Evolutionary conservation across 495 filamentous ascomycete species (phyloP).

Genomic region (Hypoxylon perforatum): DNA sequence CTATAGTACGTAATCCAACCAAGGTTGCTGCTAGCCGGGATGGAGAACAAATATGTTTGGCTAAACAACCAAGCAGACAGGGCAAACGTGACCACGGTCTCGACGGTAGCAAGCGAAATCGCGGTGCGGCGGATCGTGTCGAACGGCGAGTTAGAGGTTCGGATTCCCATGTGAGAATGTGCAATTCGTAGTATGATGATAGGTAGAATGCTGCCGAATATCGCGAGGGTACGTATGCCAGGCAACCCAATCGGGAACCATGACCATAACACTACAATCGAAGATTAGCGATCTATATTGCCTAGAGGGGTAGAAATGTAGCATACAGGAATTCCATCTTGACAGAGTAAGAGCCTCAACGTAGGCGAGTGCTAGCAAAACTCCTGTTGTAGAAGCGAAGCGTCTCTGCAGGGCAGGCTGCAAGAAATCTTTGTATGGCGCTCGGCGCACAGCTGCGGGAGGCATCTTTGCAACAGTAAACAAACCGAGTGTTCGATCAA

Average conservation of each 20-base stretch:
- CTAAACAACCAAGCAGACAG: slow-evolving; percentile 85
- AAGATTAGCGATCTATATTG: slow-evolving; percentile 13
- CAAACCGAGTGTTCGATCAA: slow-evolving; percentile 27
- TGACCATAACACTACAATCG: slow-evolving; percentile 75
- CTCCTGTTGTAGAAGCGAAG: slow-evolving; percentile 77
- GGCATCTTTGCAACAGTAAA: slow-evolving; percentile 52
- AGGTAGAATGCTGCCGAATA: slow-evolving; percentile 76
- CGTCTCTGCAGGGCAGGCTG: slow-evolving; percentile 88
- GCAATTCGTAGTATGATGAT: slow-evolving; percentile 82
- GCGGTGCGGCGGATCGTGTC: slow-evolving; percentile 68
- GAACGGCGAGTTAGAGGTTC: slow-evolving; percentile 75
- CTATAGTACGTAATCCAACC: slow-evolving; percentile 73
- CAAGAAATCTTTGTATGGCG: slow-evolving; percentile 84
- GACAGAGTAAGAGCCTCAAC: slow-evolving; percentile 75
- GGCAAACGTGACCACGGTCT: slow-evolving; percentile 77
- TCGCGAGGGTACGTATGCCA: slow-evolving; percentile 79
- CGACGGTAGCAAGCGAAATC: slow-evolving; percentile 66
- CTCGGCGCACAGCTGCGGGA: slow-evolving; percentile 53
- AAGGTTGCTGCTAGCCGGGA: slow-evolving; percentile 70
- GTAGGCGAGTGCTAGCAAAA: slow-evolving; percentile 78
- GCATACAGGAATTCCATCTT: slow-evolving; percentile 74
- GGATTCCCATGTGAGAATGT: slow-evolving; percentile 79
- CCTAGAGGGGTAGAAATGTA: neutral
- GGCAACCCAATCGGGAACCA: slow-evolving; percentile 85
- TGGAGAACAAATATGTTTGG: slow-evolving; percentile 83